Percentiles rank a stretch among this genome's conserved stretches.
Conservation (phyloP, 2,329 filamentous ascomycete genomes). For the Raffaelea deltoideospora region DNA sequence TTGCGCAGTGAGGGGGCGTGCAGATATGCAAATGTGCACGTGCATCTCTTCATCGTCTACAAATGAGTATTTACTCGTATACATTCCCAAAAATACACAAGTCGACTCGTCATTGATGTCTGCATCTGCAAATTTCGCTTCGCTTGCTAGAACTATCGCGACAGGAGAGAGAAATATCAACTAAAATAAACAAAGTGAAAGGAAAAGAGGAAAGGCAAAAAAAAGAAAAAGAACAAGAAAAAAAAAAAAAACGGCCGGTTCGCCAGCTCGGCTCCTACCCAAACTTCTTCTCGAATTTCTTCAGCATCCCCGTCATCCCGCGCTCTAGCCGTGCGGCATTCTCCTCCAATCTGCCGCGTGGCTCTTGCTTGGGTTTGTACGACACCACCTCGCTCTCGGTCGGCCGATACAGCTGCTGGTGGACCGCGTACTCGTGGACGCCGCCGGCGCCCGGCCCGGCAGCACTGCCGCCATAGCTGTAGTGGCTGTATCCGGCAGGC, state of each 20-base stretch:
- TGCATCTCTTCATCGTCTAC: no score
- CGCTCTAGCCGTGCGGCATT: slow-evolving; percentile 53
- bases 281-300: slow-evolving; percentile 67
- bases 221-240: neutral
- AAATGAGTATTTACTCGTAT: no score
- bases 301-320: slow-evolving; percentile 56
- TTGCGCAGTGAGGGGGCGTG: no score
- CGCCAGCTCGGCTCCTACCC: slow-evolving; percentile 18
- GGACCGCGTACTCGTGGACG: slow-evolving; percentile 38
- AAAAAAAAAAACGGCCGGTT: neutral
- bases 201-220: neutral
- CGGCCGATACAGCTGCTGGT: slow-evolving; percentile 56
- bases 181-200: no score
- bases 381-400: slow-evolving; percentile 40
- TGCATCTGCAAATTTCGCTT: no score
- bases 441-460: slow-evolving; percentile 11
- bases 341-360: slow-evolving; percentile 42
- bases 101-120: no score
- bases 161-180: neutral
- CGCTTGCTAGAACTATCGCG: no score
- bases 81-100: no score
- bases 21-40: no score
- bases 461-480: slow-evolving; percentile 22
- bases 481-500: slow-evolving; percentile 43
- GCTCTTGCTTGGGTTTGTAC: slow-evolving; percentile 30